Conservation (phyloP, 2,329 filamentous ascomycete species). For the Aspergillus texensis region DNA sequence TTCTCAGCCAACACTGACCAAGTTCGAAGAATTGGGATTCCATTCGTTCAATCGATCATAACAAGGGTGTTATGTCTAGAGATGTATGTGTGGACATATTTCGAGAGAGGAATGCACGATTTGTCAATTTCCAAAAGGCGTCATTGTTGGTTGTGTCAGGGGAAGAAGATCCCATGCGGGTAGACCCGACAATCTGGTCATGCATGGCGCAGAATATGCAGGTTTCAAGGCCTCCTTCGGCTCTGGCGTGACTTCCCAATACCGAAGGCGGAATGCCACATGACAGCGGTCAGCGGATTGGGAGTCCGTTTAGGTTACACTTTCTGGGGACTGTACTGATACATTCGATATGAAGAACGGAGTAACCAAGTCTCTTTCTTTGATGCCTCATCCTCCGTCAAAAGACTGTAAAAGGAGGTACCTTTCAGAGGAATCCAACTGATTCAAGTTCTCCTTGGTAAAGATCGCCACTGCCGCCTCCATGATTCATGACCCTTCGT, state of each 20-base stretch:
- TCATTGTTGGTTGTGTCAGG: neutral
- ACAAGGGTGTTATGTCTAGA: neutral
- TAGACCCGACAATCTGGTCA: slow-evolving; percentile 24
- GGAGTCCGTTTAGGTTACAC: neutral
- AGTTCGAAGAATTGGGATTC: neutral
- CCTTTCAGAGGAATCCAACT: neutral
- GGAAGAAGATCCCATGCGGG: slow-evolving; percentile 8
- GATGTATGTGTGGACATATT: neutral
- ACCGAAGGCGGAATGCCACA: slow-evolving; percentile 5
- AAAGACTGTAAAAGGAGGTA: neutral
- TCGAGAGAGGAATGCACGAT: neutral
- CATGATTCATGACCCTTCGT: neutral
- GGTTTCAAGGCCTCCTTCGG: neutral
- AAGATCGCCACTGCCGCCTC: neutral
- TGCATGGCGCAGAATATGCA: slow-evolving; percentile 7
- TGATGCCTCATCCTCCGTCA: neutral
- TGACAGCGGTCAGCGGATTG: slow-evolving; percentile 2
- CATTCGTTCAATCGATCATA: neutral
- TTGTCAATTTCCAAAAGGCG: neutral
- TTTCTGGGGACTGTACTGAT: neutral
- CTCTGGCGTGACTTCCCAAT: neutral
- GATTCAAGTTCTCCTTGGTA: neutral
- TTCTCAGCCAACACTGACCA: neutral
- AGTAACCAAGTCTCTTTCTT: neutral
- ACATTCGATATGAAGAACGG: too few species aligned